These are phyloP conservation scores for Amesomyces nigricolor DNA, from an alignment of 2,329 filamentous ascomycete genomes.

Conservation along the genomic window DNA sequence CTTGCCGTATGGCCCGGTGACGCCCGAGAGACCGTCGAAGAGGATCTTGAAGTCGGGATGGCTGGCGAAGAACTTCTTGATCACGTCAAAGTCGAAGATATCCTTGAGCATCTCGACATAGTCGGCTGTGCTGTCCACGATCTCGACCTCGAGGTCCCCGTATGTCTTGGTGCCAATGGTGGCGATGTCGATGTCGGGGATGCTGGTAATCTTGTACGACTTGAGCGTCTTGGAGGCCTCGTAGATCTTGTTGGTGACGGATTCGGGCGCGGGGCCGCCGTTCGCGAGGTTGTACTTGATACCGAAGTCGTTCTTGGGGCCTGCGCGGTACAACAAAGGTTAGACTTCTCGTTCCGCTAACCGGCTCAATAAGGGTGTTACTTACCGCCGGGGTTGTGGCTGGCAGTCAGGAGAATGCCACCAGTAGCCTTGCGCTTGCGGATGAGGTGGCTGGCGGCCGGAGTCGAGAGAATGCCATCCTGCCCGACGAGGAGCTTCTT, in stretches of 20 bases:
- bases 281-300: conserved; percentile 99
- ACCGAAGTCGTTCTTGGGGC: conserved; percentile 90
- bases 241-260: conserved; percentile 97
- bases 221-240: conserved; percentile 83
- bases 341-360: neutral
- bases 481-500: conserved; percentile 98
- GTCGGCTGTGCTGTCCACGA: conserved; percentile 88
- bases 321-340: conserved; percentile 38
- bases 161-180: conserved; percentile 80
- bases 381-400: conserved; percentile 95
- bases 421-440: conserved; percentile 91
- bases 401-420: conserved; percentile 92
- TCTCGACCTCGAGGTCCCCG: conserved; percentile 84
- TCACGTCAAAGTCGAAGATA: conserved; percentile 96
- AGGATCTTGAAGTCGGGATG: conserved; percentile 94
- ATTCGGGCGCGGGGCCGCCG: conserved; percentile 90
- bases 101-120: conserved; percentile 95
- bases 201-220: conserved; percentile 85
- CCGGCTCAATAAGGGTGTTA: conserved; percentile 7
- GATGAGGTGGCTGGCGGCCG: conserved; percentile 92
- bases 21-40: conserved; percentile 89
- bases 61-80: conserved; percentile 83
- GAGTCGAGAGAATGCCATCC: conserved; percentile 92
- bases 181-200: conserved; percentile 78
- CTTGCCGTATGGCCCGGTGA: conserved; percentile 90